phyloP scores from a whole-genome alignment of 176 grass and related monocot species.

The Lolium perenne region DNA sequence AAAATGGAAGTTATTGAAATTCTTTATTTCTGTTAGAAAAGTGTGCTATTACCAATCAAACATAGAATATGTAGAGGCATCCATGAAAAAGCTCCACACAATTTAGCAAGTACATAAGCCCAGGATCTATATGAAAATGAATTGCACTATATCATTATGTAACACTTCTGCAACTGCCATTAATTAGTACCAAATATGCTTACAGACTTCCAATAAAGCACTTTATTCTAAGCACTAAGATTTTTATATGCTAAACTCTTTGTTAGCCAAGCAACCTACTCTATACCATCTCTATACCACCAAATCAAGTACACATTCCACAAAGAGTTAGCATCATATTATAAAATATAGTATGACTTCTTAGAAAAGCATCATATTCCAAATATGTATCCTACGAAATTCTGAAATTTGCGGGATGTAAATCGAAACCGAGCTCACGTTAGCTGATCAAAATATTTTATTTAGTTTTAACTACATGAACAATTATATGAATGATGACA shows the following conservation, averaged over 20 bases:
- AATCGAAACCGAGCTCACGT: no score
- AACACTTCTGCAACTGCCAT: neutral
- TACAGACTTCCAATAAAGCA: neutral
- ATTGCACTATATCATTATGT: neutral
- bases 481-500: no score
- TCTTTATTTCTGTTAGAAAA: no score
- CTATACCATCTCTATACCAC: no score
- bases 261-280: neutral
- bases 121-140: neutral
- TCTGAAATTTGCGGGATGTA: no score
- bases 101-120: no score
- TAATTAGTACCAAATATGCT: constrained; percentile 19
- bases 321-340: neutral
- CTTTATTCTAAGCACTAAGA: neutral
- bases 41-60: no score
- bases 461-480: no score
- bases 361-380: constrained; percentile 17
- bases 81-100: no score
- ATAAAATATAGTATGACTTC: neutral
- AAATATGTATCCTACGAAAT: constrained; percentile 13
- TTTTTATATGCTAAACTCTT: constrained; percentile 6
- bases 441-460: no score
- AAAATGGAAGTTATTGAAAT: no score
- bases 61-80: no score
- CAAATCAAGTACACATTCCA: neutral